Evolutionary conservation across 768 basidiomycete species (phyloP).

Genomic region (Collybia sp.): DNA sequence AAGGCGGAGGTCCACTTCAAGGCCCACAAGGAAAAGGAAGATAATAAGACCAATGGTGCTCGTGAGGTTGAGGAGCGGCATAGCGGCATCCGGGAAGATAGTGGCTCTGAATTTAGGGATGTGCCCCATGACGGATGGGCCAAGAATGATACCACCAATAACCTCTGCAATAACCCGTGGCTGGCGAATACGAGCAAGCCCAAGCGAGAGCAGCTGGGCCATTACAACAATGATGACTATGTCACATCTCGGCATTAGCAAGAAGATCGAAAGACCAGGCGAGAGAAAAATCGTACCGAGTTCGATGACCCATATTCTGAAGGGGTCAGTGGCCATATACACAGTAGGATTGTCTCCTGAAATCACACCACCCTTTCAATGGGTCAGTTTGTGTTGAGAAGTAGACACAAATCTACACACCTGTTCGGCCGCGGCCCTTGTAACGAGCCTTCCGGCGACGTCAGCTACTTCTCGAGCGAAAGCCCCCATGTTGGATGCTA

Average conservation of each 20-base stretch:
- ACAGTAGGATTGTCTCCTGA: constrained; percentile 67
- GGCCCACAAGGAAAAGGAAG: constrained; percentile 80
- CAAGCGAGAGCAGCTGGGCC: constrained; percentile 66
- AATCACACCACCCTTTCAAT: constrained; percentile 65
- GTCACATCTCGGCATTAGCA: constrained; percentile 1
- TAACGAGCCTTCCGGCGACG: constrained; percentile 23
- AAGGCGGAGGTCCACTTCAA: constrained; percentile 76
- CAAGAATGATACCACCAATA: constrained; percentile 84
- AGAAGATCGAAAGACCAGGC: not conserved
- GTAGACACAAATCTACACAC: constrained; percentile 18
- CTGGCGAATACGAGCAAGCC: constrained; percentile 69
- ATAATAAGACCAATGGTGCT: constrained; percentile 72
- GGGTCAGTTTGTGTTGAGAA: not conserved
- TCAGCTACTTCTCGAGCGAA: constrained; percentile 33
- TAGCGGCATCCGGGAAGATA: constrained; percentile 52
- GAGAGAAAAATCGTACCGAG: constrained; percentile 39
- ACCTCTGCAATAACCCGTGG: constrained; percentile 95
- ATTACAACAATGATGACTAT: constrained; percentile 77
- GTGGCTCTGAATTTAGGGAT: constrained; percentile 65
- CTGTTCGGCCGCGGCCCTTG: constrained; percentile 46
- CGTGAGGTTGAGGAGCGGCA: constrained; percentile 64
- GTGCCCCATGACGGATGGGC: constrained; percentile 71
- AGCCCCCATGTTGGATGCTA: constrained; percentile 38
- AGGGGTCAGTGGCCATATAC: constrained; percentile 62
- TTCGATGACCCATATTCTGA: constrained; percentile 76